A percentile compares a stretch with the other conserved stretches of the same genome.
Conservation (phyloP, 176 grass and related monocot species). For the Cocos nucifera region DNA sequence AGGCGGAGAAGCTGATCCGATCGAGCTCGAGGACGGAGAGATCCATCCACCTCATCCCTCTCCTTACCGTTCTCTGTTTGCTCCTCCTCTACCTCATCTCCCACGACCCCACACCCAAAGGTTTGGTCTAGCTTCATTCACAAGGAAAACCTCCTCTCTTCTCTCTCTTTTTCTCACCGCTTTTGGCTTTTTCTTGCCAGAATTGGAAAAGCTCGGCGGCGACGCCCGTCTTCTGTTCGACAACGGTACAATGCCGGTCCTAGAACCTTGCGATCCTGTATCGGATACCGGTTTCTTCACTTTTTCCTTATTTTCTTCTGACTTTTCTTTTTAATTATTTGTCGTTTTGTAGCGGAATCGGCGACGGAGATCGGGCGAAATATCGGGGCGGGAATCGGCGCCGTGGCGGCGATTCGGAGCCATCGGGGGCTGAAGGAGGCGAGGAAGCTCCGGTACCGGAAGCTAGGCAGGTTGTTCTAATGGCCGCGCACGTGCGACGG, state of each 20-base stretch:
- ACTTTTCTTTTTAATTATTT: too few species aligned
- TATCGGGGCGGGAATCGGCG: slow-evolving; percentile 11
- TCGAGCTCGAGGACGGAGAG: slow-evolving; percentile 24
- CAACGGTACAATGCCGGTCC: slow-evolving; percentile 3
- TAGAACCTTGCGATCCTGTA: not conserved
- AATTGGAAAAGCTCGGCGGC: slow-evolving; percentile 2
- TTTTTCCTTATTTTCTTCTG: not conserved
- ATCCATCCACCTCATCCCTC: slow-evolving; percentile 73
- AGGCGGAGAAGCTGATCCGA: slow-evolving; percentile 32
- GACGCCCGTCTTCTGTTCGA: not conserved
- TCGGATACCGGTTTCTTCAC: not conserved
- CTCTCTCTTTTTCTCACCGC: not conserved
- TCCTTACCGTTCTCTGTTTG: slow-evolving; percentile 76
- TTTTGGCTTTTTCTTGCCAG: slow-evolving; percentile 1
- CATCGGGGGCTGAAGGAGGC: slow-evolving; percentile 53
- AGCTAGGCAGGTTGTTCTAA: not conserved
- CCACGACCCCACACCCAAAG: slow-evolving; percentile 38
- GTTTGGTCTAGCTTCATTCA: not conserved
- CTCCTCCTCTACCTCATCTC: slow-evolving; percentile 84
- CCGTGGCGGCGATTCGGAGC: not conserved
- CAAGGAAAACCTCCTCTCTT: not conserved
- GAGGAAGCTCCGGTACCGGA: slow-evolving; percentile 23
- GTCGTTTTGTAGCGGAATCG: slow-evolving; percentile 8
- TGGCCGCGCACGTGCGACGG: not conserved
- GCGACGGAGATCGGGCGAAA: slow-evolving; percentile 8